Evolutionary conservation across 345 rosid species (phyloP).

Genomic region (Populus ilicifolia): DNA sequence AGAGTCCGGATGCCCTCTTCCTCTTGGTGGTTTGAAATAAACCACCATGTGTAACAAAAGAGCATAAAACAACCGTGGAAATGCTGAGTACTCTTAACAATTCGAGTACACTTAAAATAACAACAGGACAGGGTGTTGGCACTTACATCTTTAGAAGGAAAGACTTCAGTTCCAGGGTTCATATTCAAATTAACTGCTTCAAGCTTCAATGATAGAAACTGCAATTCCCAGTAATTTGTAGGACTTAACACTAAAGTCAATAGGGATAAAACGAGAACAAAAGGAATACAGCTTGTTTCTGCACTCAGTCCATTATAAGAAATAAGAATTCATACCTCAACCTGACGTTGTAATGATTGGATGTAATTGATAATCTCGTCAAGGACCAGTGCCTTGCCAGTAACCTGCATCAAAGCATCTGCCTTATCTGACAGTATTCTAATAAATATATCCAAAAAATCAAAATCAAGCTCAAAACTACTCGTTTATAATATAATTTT

Average conservation of each 20-base stretch:
- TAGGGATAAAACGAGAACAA: not conserved
- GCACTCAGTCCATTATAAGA: not conserved
- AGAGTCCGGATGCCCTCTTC: not conserved
- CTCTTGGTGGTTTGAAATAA: not conserved
- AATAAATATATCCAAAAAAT: not conserved
- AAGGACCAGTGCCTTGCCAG: conserved; percentile 84
- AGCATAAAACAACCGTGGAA: not conserved
- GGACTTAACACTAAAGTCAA: not conserved
- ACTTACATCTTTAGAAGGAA: conserved; percentile 62
- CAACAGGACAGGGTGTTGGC: not conserved
- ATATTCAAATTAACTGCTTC: conserved; percentile 76
- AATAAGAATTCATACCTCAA: conserved; percentile 51
- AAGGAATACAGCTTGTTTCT: not conserved
- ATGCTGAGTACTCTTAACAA: not conserved
- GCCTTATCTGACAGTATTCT: conserved; percentile 6
- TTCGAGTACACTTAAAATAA: not conserved
- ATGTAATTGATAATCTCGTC: conserved; percentile 93
- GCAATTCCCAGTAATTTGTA: conserved; percentile 27
- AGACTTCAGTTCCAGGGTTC: conserved; percentile 57
- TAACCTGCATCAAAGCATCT: conserved; percentile 48
- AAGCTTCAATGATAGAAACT: conserved; percentile 94
- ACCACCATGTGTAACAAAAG: not conserved
- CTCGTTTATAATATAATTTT: not conserved
- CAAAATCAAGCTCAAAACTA: not conserved
- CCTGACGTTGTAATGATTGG: conserved; percentile 82